A percentile compares a stretch with the other conserved stretches of the same genome.
Evolutionary conservation across 495 filamentous ascomycete genomes (phyloP).

Genomic region (Penicillium pancosmium): DNA sequence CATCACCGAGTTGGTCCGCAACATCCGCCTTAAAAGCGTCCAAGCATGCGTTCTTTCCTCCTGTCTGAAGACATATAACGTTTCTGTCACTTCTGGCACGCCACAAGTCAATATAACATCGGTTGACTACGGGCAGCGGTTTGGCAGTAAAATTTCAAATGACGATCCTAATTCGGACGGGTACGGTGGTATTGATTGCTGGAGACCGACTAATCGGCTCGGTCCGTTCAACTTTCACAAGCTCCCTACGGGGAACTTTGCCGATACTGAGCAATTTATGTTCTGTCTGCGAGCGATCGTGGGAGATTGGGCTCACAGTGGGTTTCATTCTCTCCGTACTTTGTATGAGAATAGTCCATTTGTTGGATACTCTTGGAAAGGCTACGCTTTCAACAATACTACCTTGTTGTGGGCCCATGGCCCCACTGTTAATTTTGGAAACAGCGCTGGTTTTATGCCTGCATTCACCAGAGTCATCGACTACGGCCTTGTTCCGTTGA

Average conservation of each 20-base stretch:
- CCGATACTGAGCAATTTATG: constrained; percentile 2
- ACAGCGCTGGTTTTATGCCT: too few species aligned
- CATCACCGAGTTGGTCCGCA: neutral
- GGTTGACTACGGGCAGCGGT: neutral
- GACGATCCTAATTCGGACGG: too few species aligned
- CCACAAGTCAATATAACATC: neutral
- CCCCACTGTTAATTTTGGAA: too few species aligned
- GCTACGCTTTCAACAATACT: too few species aligned
- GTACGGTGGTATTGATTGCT: constrained; percentile 7
- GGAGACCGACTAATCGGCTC: constrained; percentile 1
- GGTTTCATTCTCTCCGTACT: too few species aligned
- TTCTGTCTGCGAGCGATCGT: too few species aligned
- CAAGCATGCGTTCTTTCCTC: constrained; percentile 6
- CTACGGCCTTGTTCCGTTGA: neutral
- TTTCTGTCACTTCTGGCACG: constrained; percentile 7
- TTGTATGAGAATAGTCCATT: too few species aligned
- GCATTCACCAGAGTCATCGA: constrained; percentile 4
- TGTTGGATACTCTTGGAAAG: too few species aligned
- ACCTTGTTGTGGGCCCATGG: too few species aligned
- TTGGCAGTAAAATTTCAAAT: too few species aligned
- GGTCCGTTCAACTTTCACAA: neutral
- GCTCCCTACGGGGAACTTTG: neutral
- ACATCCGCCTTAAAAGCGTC: neutral
- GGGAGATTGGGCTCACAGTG: too few species aligned
- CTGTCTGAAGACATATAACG: constrained; percentile 9